Conservation (phyloP, 306 rosid genomes). For the Pyrus communis region DNA sequence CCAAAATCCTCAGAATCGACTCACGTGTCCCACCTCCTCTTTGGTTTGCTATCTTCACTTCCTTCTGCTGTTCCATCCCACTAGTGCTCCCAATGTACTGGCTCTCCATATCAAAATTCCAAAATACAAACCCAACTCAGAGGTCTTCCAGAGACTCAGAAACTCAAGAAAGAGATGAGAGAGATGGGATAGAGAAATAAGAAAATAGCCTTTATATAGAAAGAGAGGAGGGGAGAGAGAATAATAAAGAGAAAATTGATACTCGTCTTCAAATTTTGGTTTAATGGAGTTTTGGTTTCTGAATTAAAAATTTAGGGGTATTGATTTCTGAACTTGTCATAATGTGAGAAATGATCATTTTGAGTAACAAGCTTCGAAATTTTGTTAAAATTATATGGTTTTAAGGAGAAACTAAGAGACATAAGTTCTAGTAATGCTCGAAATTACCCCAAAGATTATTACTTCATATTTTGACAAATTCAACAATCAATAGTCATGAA, state of each 20-base stretch:
- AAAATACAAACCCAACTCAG: neutral
- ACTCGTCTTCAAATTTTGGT: too few species aligned
- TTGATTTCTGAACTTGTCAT: too few species aligned
- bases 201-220: neutral
- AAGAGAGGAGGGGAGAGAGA: neutral
- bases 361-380: too few species aligned
- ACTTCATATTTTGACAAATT: too few species aligned
- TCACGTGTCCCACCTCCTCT: slow-evolving; percentile 5
- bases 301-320: too few species aligned
- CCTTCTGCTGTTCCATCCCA: slow-evolving; percentile 21
- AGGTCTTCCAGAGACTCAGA: neutral
- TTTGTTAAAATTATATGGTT: neutral
- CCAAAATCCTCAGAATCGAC: slow-evolving; percentile 50
- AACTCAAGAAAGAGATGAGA: neutral
- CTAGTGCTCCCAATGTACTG: neutral
- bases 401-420: neutral
- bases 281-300: too few species aligned
- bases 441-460: too few species aligned
- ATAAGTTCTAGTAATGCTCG: too few species aligned
- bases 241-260: too few species aligned
- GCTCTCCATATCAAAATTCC: slow-evolving; percentile 21
- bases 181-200: neutral
- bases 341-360: too few species aligned
- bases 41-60: slow-evolving; percentile 3
- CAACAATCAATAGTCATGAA: too few species aligned